A percentile compares a stretch with the other conserved stretches of the same genome.
These are phyloP conservation scores for Myxozyma geophila DNA, from an alignment of 805 yeast species.

Conservation along the genomic window DNA sequence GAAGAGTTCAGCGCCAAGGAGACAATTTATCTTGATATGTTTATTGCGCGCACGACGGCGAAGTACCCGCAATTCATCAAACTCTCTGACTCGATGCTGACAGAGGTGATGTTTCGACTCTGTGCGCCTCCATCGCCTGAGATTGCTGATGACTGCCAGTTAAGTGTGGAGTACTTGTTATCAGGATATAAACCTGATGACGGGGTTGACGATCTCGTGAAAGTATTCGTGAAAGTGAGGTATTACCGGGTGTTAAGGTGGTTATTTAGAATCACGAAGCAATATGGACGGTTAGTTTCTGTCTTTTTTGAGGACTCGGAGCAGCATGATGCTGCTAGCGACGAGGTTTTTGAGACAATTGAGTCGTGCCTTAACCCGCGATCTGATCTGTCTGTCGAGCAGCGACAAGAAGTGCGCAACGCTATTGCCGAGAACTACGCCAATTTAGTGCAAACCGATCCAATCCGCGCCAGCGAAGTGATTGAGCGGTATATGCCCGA, in stretches of 20 bases:
- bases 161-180: slow-evolving; percentile 73
- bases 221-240: slow-evolving; percentile 57
- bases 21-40: slow-evolving; percentile 57
- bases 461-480: slow-evolving; percentile 30
- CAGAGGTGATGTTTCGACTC: slow-evolving; percentile 54
- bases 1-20: slow-evolving; percentile 31
- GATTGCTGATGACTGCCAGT: slow-evolving; percentile 65
- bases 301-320: slow-evolving; percentile 33
- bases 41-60: slow-evolving; percentile 78
- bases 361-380: slow-evolving; percentile 30
- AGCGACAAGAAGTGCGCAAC: slow-evolving; percentile 25
- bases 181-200: slow-evolving; percentile 65
- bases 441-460: slow-evolving; percentile 30
- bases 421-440: slow-evolving; percentile 28
- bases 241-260: slow-evolving; percentile 64
- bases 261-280: slow-evolving; percentile 59
- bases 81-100: slow-evolving; percentile 63
- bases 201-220: slow-evolving; percentile 52
- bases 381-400: slow-evolving; percentile 25
- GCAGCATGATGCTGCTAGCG: slow-evolving; percentile 6
- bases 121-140: slow-evolving; percentile 49
- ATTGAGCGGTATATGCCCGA: slow-evolving; percentile 33
- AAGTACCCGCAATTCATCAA: slow-evolving; percentile 84
- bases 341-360: slow-evolving; percentile 34
- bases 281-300: slow-evolving; percentile 55